These are phyloP conservation scores for Ophiostoma sp. DNA, from an alignment of 2,329 filamentous ascomycete genomes.

Conservation along the genomic window DNA sequence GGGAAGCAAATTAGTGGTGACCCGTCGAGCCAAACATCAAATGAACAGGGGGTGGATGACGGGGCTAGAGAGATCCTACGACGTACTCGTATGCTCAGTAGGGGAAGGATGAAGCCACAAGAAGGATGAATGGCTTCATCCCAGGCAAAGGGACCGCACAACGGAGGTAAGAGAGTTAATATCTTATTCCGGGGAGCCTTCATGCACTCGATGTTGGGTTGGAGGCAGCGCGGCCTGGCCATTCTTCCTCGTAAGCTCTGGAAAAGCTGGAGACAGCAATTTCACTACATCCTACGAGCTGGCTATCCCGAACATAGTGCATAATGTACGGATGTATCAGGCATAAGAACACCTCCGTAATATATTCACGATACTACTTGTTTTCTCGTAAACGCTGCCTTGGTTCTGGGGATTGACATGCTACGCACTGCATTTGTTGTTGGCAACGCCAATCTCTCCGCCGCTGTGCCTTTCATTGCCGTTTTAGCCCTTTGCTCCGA, in stretches of 20 bases:
- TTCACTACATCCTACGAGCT: neutral
- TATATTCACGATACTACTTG: neutral
- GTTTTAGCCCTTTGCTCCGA: slow-evolving; percentile 4
- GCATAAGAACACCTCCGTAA: too few relatives aligned
- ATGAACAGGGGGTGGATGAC: neutral
- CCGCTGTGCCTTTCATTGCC: slow-evolving; percentile 10
- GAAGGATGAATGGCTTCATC: too few relatives aligned
- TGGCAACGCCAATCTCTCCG: neutral
- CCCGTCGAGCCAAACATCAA: neutral
- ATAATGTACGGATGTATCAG: neutral
- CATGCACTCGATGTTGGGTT: too few relatives aligned
- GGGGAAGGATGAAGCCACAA: too few relatives aligned
- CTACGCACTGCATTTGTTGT: neutral
- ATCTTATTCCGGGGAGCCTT: too few relatives aligned
- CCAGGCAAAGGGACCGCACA: too few relatives aligned
- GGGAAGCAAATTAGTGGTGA: slow-evolving; percentile 8
- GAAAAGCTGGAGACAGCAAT: neutral
- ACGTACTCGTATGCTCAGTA: too few relatives aligned
- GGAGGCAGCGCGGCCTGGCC: too few relatives aligned
- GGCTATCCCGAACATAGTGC: neutral
- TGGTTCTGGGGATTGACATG: slow-evolving; percentile 7
- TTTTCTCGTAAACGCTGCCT: neutral
- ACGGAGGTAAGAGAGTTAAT: too few relatives aligned
- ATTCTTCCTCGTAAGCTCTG: neutral
- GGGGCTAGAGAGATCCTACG: neutral